A percentile compares a stretch with the other conserved stretches of the same genome.
These are phyloP conservation scores for Wickerhamiella sorbophila DNA, from an alignment of 805 yeast genomes.

Conservation along the genomic window DNA sequence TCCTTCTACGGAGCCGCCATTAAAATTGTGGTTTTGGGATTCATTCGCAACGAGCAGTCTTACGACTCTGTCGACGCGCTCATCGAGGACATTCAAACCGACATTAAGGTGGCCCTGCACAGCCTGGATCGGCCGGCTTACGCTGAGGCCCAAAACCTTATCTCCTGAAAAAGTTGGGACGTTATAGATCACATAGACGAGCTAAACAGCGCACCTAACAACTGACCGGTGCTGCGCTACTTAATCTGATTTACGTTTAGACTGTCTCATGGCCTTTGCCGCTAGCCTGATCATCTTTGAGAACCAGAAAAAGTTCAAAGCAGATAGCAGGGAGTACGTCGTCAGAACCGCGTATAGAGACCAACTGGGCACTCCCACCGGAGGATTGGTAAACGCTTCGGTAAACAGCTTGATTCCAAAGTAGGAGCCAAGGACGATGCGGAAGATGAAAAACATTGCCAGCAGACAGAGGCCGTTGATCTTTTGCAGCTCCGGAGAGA, in stretches of 20 bases:
- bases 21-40: conserved; percentile 63
- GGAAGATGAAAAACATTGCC: conserved; percentile 53
- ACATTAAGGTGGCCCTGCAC: conserved; percentile 51
- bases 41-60: conserved; percentile 78
- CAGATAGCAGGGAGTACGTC: conserved; percentile 49
- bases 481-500: conserved; percentile 39
- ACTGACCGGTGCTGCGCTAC: too few species aligned
- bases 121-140: conserved; percentile 35
- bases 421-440: conserved; percentile 79
- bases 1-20: conserved; percentile 76
- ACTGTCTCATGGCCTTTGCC: conserved; percentile 30
- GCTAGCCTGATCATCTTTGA: conserved; percentile 73
- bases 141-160: conserved; percentile 19
- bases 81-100: conserved; percentile 68
- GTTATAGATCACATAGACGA: too few species aligned
- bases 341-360: conserved; percentile 37
- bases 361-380: conserved; percentile 30
- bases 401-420: conserved; percentile 36
- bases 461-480: conserved; percentile 64
- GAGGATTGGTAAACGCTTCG: conserved; percentile 23
- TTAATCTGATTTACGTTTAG: too few species aligned
- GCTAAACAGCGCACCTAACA: too few species aligned
- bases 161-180: neutral
- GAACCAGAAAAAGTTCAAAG: conserved; percentile 76
- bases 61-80: conserved; percentile 75